These are phyloP conservation scores for Sporisorium iseilematis-ciliati DNA, from an alignment of 1,284 basidiomycete species.

Conservation along the genomic window DNA sequence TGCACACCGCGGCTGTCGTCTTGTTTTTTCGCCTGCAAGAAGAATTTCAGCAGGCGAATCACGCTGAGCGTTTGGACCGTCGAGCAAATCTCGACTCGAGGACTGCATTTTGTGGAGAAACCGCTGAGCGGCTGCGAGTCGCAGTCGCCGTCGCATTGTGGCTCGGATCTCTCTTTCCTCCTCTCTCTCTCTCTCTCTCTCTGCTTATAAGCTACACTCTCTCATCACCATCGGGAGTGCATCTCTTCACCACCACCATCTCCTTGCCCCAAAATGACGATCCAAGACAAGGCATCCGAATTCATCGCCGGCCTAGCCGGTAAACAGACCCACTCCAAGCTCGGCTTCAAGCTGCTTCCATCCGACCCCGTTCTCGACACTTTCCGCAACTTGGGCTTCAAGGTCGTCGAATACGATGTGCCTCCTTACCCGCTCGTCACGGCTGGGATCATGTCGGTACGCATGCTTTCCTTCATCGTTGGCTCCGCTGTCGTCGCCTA, in stretches of 20 bases:
- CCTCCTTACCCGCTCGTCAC: conserved; percentile 52
- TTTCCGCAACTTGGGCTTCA: conserved; percentile 29
- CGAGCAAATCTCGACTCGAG: no score
- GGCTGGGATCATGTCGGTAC: conserved; percentile 42
- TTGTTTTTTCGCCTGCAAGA: no score
- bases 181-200: no score
- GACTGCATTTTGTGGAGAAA: no score
- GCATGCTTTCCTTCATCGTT: conserved; percentile 57
- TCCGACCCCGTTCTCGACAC: conserved; percentile 42
- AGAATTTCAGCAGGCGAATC: no score
- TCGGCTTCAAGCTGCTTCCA: conserved; percentile 53
- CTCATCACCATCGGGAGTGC: neutral
- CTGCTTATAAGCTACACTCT: conserved; percentile 9
- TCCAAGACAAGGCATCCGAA: conserved; percentile 30
- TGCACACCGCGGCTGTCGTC: no score
- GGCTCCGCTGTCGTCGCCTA: conserved; percentile 50
- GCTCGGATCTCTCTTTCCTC: neutral
- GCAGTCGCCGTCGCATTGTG: no score
- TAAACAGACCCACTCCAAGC: conserved; percentile 41
- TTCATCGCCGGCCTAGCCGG: conserved; percentile 34
- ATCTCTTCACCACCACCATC: neutral
- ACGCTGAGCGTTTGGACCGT: no score
- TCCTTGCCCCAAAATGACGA: conserved; percentile 17
- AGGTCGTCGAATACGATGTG: conserved; percentile 61
- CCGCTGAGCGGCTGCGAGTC: no score